Evolutionary conservation across 2,329 filamentous ascomycete species (phyloP), one percentile per base, ranked within the genome.

Genomic region (Aspergillus pseudoterreus): DNA sequence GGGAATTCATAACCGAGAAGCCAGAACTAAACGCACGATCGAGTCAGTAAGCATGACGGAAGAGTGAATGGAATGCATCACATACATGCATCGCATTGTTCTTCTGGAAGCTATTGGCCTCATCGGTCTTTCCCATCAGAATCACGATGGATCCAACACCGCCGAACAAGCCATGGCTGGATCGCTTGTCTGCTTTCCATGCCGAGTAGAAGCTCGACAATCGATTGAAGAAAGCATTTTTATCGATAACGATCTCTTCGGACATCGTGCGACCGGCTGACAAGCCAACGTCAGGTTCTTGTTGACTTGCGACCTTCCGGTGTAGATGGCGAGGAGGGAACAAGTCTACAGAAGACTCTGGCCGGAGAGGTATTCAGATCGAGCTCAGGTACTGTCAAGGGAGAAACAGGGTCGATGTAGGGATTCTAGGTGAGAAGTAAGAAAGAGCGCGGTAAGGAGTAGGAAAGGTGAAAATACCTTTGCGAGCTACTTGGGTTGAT

Each of bases 1-100:
- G 94, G 94, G 67, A 99, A 99, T 72, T 99, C 94, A 78, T 99
- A 99, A 64, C 94, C 94, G 56, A 99, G 83, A 50, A 99, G 81
- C 95, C 95, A 99, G 74, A 97, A 95, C 92, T 96, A 71, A n/a
- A 47, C 12, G 5, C n/a, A 27, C 27, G 10, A 21, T 41, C 24
- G 10, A 41, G 22, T 14, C 15, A 30, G 54, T 59, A 39, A 17
- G 32, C 15, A 33, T 22, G 41, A 35, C 45, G 15, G 45, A 6
- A 30, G 27, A 21, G 33, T 38, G 32, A 6, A n/a, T 10, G n/a
- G 15, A n/a, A 47, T 8, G 19, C 14, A 24, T 17, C 9, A 42
- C 87, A 69, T 80, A 95, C 91, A 78, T 97, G 94, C 74, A 96
- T 87, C 19, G 94, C 91, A 72, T 96, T 96, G 67, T 92, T 95